Evolutionary conservation across 2,329 filamentous ascomycete species (phyloP).

Genomic region (Arthrobotrys conoides): DNA sequence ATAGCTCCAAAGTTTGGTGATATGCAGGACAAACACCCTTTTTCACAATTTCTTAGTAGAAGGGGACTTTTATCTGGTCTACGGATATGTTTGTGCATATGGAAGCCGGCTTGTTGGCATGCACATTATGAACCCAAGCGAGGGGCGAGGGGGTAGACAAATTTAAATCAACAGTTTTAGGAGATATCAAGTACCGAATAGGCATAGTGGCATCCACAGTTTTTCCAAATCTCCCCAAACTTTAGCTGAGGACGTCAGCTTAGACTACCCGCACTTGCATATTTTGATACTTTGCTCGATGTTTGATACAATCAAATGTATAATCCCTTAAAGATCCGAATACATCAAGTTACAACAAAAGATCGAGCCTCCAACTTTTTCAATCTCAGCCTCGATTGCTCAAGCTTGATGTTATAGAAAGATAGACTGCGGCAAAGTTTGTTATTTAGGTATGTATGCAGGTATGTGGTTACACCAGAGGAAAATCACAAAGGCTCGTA

Average conservation of each 20-base stretch:
- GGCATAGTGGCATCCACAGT: too few species aligned
- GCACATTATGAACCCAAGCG: slow-evolving; percentile 20
- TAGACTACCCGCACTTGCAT: too few species aligned
- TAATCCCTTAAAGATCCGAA: too few species aligned
- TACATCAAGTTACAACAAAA: background rate
- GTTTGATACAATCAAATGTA: too few species aligned
- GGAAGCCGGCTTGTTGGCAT: slow-evolving; percentile 3
- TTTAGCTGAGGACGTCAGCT: background rate
- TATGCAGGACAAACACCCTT: background rate
- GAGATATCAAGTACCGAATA: too few species aligned
- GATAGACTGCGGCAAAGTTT: background rate
- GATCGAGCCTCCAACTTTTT: background rate
- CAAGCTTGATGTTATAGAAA: background rate
- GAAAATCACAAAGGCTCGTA: too few species aligned
- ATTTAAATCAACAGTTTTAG: too few species aligned
- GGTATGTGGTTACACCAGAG: background rate
- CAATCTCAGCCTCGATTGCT: background rate
- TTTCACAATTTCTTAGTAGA: background rate
- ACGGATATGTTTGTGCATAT: background rate
- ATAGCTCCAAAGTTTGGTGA: background rate
- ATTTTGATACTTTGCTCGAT: too few species aligned
- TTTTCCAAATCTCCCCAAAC: background rate
- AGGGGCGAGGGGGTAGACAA: background rate
- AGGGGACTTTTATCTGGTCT: slow-evolving; percentile 14
- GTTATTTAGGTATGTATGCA: background rate